Percentiles rank a stretch among this genome's conserved stretches.
Conservation (phyloP, 2,329 filamentous ascomycete species). For the Beauveria australis region DNA sequence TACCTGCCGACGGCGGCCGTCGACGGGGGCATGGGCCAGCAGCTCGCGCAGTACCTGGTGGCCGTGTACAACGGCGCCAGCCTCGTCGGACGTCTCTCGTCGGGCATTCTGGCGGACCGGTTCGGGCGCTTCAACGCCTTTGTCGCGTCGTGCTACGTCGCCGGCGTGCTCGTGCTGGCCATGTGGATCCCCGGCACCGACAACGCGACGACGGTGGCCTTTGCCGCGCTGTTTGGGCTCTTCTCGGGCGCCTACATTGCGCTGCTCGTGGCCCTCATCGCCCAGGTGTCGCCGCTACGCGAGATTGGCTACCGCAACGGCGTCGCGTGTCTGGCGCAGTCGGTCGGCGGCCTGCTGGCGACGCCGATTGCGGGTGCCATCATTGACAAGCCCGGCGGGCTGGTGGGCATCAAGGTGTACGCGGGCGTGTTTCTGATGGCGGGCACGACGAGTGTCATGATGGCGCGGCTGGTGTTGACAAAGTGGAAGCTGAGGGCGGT, state of each 20-base stretch:
- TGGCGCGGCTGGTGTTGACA: constrained; percentile 12
- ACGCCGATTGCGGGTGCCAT: constrained; percentile 18
- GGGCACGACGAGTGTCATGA: constrained; percentile 15
- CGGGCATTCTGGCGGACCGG: constrained; percentile 18
- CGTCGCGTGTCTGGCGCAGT: constrained; percentile 12
- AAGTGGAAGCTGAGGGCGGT: constrained; percentile 13
- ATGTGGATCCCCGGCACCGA: constrained; percentile 26
- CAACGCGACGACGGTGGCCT: constrained; percentile 19
- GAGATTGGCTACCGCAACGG: constrained; percentile 49
- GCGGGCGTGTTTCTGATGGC: constrained; percentile 14
- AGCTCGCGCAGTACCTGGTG: constrained; percentile 17
- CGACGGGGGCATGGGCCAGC: constrained; percentile 13
- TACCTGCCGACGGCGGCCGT: constrained; percentile 17
- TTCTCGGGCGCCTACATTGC: constrained; percentile 22
- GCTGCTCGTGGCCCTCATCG: constrained; percentile 19
- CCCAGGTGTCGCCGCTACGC: constrained; percentile 43
- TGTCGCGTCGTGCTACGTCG: constrained; percentile 34
- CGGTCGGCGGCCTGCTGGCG: constrained; percentile 15
- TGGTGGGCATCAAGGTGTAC: constrained; percentile 14
- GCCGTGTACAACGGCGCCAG: constrained; percentile 19
- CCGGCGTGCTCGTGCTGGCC: constrained; percentile 22
- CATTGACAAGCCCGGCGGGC: constrained; percentile 12
- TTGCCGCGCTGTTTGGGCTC: constrained; percentile 22
- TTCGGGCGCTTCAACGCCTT: constrained; percentile 23
- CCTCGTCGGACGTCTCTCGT: constrained; percentile 17